Base-by-base conservation (phyloP, 1,139 yeast genomes). In the Entelexis paramagnoliae region DNA sequence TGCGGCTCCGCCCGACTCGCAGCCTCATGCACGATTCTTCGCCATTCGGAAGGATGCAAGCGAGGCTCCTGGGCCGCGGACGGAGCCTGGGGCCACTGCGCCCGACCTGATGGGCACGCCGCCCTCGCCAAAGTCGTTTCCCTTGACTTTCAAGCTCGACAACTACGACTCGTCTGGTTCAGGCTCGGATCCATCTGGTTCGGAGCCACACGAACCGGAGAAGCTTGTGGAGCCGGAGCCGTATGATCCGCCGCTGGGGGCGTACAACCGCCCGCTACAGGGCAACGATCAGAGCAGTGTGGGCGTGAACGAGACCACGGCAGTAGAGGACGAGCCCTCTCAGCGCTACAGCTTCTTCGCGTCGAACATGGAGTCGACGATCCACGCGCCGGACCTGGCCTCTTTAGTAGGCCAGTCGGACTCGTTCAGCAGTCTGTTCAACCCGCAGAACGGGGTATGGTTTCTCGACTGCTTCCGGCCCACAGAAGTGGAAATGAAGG, bases 401-500 rank as follows among this genome's bases (percentile, higher is more conserved):
- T 78, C 91, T 1, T 70, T 89, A 55, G 78, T 84, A 5, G 72
- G 72, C 19, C 80, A 81, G 1, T 83, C 80, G 2, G 79, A 81
- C 61, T 72, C 83, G 2, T 79, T 84, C 58, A 72, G 78, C 54
- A 79, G 80, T 28, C 67, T 87, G 44, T 87, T 88, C 65, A 74
- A 74, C 50, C 71, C 73, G 40, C 74, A 76, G n/a, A 79, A 78
- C 50, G 79, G 82, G 1, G 69, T 74, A 28, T 72, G 76, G 76
- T 91, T 98, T 97, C 73, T 91, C 11, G 98, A 91, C 66, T 85
- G 91, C 22, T 71, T 85, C 52, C 83, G 88, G 62, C 98, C 98
- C 2, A 85, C 95, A 0, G 98, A 89, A 62, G 95, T 86, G 58
- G 98, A 91, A 66, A 89, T 91, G 96, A 88, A 88, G 64, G 93